phyloP scores from a whole-genome alignment of 2,329 filamentous ascomycete genomes.

The Cladosporium sp. region DNA sequence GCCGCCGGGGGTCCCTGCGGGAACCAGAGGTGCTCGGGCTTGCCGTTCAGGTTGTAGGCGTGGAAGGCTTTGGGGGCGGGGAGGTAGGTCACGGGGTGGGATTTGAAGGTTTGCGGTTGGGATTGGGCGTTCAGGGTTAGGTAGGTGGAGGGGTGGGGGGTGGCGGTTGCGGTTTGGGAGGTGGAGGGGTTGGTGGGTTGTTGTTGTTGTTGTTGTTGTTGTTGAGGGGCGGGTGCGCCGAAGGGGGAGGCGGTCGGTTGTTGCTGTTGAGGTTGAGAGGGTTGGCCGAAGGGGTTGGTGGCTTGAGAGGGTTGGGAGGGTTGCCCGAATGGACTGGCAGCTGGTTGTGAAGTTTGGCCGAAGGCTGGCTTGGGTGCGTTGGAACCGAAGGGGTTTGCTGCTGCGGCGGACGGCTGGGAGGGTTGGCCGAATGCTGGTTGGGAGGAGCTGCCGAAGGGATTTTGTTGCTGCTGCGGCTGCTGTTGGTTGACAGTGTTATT shows the following conservation, averaged over 20 bases:
- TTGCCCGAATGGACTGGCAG: slow-evolving; percentile 10
- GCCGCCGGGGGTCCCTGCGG: slow-evolving; percentile 62
- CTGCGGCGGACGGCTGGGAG: slow-evolving; percentile 16
- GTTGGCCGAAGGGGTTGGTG: slow-evolving; percentile 11
- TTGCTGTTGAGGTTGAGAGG: slow-evolving; percentile 5
- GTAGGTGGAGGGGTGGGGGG: slow-evolving; percentile 40
- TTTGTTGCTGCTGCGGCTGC: slow-evolving; percentile 1
- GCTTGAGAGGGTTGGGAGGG: slow-evolving; percentile 1
- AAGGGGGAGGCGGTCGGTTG: not conserved
- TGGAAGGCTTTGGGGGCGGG: slow-evolving; percentile 21
- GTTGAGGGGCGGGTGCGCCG: not conserved
- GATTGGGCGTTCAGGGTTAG: slow-evolving; percentile 41
- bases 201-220: not conserved
- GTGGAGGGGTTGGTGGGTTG: not conserved
- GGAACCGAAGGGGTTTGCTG: slow-evolving; percentile 14
- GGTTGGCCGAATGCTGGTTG: slow-evolving; percentile 40
- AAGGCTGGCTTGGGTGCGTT: slow-evolving; percentile 14
- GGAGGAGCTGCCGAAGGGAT: slow-evolving; percentile 7
- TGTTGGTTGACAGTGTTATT: slow-evolving; percentile 10
- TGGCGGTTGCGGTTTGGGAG: slow-evolving; percentile 14
- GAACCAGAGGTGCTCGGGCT: slow-evolving; percentile 66
- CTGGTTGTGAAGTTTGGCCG: slow-evolving; percentile 13
- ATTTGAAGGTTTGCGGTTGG: slow-evolving; percentile 57
- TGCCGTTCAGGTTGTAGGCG: slow-evolving; percentile 29
- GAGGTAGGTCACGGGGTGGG: slow-evolving; percentile 59